Evolutionary conservation across 345 rosid species (phyloP).

Genomic region (Zanthoxylum bungeanum): DNA sequence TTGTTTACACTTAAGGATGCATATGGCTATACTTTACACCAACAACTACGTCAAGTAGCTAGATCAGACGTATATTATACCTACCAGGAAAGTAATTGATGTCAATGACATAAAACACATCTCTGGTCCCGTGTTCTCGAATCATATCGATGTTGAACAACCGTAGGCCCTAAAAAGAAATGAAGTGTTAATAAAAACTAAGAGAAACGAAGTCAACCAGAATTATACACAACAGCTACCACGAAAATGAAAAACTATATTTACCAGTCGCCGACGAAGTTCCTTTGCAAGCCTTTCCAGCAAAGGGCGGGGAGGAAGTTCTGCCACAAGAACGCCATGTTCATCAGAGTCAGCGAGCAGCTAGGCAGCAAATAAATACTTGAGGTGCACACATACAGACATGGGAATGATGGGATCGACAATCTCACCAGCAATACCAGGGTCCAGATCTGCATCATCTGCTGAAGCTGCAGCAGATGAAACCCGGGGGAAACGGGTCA

Average conservation of each 20-base stretch:
- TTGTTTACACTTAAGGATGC: not conserved
- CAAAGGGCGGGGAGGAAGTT: conserved; percentile 79
- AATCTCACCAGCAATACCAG: conserved; percentile 61
- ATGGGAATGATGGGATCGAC: not conserved
- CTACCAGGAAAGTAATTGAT: conserved; percentile 93
- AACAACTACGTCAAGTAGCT: not conserved
- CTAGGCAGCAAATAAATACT: not conserved
- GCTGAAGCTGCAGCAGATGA: conserved; percentile 88
- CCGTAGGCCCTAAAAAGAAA: conserved; percentile 59
- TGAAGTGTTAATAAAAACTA: not conserved
- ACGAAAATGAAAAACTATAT: not conserved
- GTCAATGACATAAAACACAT: conserved; percentile 78
- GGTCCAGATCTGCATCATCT: conserved; percentile 81
- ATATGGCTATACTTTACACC: not conserved
- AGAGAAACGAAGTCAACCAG: not conserved
- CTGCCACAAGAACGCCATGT: conserved; percentile 40
- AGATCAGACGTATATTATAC: conserved; percentile 13
- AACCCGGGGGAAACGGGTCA: conserved; percentile 71
- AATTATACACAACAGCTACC: not conserved
- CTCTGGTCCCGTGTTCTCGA: conserved; percentile 69
- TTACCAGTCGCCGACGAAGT: conserved; percentile 65
- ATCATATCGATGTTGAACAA: conserved; percentile 92
- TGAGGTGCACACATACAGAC: not conserved
- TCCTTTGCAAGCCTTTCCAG: conserved; percentile 79
- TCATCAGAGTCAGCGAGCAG: conserved; percentile 4